Conservation (phyloP, 129 eudicot species). For the Flaveria trinervia region DNA sequence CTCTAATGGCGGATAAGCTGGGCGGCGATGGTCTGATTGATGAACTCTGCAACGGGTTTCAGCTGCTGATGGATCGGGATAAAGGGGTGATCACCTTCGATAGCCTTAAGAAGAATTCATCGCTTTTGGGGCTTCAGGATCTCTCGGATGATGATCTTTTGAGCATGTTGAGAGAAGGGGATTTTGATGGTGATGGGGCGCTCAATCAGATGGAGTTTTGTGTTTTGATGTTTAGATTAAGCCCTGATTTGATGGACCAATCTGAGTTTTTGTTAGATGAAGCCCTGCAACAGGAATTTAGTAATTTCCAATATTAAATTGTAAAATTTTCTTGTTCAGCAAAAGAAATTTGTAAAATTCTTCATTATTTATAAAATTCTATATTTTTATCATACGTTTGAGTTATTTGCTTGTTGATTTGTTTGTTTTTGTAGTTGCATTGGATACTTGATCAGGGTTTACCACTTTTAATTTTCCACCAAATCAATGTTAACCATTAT, state of each 20-base stretch:
- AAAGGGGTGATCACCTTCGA: constrained; percentile 59
- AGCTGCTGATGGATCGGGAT: constrained; percentile 48
- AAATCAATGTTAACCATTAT: too few relatives aligned
- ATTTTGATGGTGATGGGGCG: constrained; percentile 54
- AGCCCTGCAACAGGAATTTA: constrained; percentile 47
- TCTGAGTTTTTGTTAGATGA: constrained; percentile 51
- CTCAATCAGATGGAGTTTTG: constrained; percentile 62
- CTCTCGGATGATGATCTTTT: constrained; percentile 47
- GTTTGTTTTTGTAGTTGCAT: too few relatives aligned
- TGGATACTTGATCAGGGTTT: too few relatives aligned
- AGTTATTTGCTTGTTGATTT: too few relatives aligned
- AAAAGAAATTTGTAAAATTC: too few relatives aligned
- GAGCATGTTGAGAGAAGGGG: constrained; percentile 58
- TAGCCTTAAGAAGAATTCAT: constrained; percentile 56
- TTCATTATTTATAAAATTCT: too few relatives aligned
- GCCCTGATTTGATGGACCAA: constrained; percentile 49
- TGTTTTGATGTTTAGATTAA: constrained; percentile 66
- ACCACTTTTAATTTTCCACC: too few relatives aligned
- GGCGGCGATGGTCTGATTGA: constrained; percentile 54
- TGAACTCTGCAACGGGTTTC: constrained; percentile 60
- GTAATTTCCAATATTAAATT: neutral
- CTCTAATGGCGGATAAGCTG: constrained; percentile 54
- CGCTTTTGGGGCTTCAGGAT: constrained; percentile 43
- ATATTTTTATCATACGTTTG: too few relatives aligned
- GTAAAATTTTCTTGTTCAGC: too few relatives aligned